These are phyloP conservation scores for Cadophora malorum DNA, from an alignment of 2,329 filamentous ascomycete genomes.

Conservation along the genomic window DNA sequence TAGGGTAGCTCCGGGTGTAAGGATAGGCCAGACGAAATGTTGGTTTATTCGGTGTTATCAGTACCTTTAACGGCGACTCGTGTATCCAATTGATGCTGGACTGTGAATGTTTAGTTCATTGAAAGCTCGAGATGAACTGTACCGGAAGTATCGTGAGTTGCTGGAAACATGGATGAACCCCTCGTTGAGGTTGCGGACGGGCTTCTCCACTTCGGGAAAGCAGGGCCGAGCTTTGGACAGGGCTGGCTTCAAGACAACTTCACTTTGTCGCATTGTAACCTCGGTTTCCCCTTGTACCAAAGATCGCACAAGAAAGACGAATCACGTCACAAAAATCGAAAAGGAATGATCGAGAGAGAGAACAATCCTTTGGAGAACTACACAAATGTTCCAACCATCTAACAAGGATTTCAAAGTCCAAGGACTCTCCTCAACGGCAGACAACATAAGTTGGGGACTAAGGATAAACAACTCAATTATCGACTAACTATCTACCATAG, in stretches of 20 bases:
- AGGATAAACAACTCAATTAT: neutral
- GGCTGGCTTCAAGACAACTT: neutral
- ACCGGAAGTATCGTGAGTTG: neutral
- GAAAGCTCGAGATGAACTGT: neutral
- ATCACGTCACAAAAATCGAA: neutral
- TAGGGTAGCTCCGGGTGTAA: constrained; percentile 1
- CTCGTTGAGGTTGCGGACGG: neutral
- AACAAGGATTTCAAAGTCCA: no score
- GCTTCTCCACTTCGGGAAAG: constrained; percentile 5
- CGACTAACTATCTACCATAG: neutral
- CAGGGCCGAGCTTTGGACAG: constrained; percentile 14
- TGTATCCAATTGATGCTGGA: neutral
- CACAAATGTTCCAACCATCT: neutral
- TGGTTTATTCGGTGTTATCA: neutral
- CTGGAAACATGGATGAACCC: constrained; percentile 15
- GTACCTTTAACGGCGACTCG: neutral
- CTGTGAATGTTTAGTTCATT: neutral
- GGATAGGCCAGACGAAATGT: neutral
- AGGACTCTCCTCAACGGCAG: no score
- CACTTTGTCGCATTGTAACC: neutral
- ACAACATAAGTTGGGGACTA: neutral
- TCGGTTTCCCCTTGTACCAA: neutral
- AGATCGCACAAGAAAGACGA: neutral
- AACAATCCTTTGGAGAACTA: no score
- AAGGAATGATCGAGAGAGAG: no score